Base-by-base conservation (phyloP, 768 basidiomycete species). In the Coprinopsis cinerea region DNA sequence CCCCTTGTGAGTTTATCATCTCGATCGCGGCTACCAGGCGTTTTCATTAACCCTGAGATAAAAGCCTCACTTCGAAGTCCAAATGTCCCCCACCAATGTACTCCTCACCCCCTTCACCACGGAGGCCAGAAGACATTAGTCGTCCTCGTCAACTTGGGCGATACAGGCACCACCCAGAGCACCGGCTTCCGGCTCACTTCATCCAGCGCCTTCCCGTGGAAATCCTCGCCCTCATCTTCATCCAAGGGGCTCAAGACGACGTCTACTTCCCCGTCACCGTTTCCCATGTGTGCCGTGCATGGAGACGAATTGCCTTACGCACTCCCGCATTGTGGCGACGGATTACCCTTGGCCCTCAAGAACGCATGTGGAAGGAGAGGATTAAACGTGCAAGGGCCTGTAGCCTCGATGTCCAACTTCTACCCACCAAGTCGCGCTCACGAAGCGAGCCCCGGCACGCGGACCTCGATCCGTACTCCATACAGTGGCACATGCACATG, bases 251-350 rank as follows among this genome's bases (percentile, higher is more conserved):
- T 11, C 65, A 79, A 50, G 74, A 76, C 43, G 77, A 81, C 60
- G 59, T 64, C 44, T 74, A 75, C 67, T 72, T 86, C 28, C 81
- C 85, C 18, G 55, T 87, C 53, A 64, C 67, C 37, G 71, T 85
- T 43, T 87, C 86, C 6, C 85, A 86, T 55, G 82, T 86, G 48
- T 88, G 83, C 62, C 69, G 74, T 39, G 60, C 66, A 27, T 89
- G 86, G 84, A 72, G 85, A 36, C 65, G 74, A 28, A 68, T 85
- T 24, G 75, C 81, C 14, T 67, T 85, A 24, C 75, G 72, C 41
- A 81, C 82, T 4, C 83, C 79, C 15, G 57, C 72, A 1, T 67
- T 89, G 48, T 89, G 87, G 87, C 70, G 82, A 51, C 72, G 73
- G 53, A 73, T 89, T 52, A 65, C 66, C 11, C 68, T 86, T 49